These are phyloP conservation scores for Leccinum incarnatum DNA, from an alignment of 768 basidiomycete species.

Conservation along the genomic window DNA sequence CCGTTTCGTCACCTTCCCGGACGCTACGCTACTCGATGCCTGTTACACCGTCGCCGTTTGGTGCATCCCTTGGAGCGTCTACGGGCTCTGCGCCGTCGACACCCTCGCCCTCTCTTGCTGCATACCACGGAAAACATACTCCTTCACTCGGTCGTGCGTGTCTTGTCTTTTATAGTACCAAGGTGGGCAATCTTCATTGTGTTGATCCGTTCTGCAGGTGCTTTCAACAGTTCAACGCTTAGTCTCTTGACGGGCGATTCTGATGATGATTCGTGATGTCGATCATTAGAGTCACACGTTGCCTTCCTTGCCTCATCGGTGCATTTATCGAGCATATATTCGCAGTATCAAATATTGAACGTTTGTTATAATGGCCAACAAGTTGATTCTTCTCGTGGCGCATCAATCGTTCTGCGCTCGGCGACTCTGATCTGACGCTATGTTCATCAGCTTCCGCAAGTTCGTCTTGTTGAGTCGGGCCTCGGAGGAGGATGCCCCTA, in stretches of 20 bases:
- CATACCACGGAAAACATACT: constrained; percentile 39
- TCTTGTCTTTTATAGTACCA: neutral
- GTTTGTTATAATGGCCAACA: neutral
- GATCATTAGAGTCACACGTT: neutral
- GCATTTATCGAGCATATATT: constrained; percentile 11
- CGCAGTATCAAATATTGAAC: constrained; percentile 1
- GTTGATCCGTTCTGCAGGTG: constrained; percentile 13
- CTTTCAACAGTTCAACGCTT: constrained; percentile 29
- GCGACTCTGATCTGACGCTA: neutral
- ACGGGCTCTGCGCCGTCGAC: constrained; percentile 31
- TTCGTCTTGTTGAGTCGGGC: neutral
- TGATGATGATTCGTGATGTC: constrained; percentile 29
- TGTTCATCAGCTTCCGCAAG: neutral
- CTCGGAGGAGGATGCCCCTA: neutral
- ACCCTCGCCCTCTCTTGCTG: constrained; percentile 38
- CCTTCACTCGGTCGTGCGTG: constrained; percentile 36
- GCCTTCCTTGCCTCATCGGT: neutral
- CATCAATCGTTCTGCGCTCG: neutral
- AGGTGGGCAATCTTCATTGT: neutral
- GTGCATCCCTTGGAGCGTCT: constrained; percentile 33
- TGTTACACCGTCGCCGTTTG: constrained; percentile 39
- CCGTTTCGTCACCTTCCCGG: constrained; percentile 32
- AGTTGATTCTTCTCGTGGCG: neutral
- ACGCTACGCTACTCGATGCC: constrained; percentile 34
- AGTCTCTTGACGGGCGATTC: constrained; percentile 27